phyloP scores from a whole-genome alignment of 345 rosid species.

The Dovyalis caffra region DNA sequence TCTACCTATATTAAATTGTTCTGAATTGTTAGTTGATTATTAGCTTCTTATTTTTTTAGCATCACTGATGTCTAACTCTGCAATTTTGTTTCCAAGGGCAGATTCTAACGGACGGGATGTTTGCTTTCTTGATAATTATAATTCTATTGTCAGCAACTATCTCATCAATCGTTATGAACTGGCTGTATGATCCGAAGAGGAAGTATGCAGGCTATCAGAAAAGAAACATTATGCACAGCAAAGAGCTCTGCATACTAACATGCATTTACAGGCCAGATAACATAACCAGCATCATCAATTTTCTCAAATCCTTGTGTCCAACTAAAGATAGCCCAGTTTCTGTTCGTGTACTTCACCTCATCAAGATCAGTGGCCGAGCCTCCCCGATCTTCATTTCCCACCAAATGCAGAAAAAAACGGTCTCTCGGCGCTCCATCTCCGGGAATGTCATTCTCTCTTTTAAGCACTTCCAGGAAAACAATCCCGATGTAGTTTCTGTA shows the following conservation, averaged over 20 bases:
- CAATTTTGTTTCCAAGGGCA: background rate
- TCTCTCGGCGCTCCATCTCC: constrained; percentile 17
- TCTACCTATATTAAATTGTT: background rate
- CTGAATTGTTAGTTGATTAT: too few species aligned
- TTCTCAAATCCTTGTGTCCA: constrained; percentile 36
- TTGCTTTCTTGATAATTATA: background rate
- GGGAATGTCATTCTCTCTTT: constrained; percentile 45
- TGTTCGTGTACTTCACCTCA: constrained; percentile 52
- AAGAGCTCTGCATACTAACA: constrained; percentile 45
- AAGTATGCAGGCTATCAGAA: constrained; percentile 52
- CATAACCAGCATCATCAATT: constrained; percentile 29
- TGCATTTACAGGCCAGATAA: constrained; percentile 54
- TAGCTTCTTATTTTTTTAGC: too few species aligned
- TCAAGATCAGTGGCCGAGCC: constrained; percentile 47
- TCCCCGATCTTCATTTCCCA: constrained; percentile 54
- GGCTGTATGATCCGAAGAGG: constrained; percentile 48
- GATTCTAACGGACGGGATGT: background rate
- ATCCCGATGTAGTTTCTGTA: constrained; percentile 19
- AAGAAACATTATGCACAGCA: constrained; percentile 34
- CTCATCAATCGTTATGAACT: constrained; percentile 31
- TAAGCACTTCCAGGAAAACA: constrained; percentile 27
- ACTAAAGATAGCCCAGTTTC: constrained; percentile 33
- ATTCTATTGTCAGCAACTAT: constrained; percentile 8
- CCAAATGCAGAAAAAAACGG: constrained; percentile 27
- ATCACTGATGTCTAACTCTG: too few species aligned